Evolutionary conservation across 257 asterid species (phyloP).

Genomic region (Coffea canephora): DNA sequence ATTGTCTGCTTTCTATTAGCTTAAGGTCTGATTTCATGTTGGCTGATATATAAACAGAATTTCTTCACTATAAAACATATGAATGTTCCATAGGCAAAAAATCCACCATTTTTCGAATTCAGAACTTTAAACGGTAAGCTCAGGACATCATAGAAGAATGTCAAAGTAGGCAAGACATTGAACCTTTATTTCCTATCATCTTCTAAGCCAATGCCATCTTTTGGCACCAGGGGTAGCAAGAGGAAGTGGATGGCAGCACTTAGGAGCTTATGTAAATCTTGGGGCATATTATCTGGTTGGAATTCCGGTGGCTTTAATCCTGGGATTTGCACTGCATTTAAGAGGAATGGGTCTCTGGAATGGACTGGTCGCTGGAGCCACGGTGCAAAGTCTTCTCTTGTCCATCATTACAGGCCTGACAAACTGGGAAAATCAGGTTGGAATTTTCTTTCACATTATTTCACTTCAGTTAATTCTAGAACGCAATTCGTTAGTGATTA

Average conservation of each 20-base stretch:
- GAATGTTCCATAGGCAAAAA: too few relatives aligned
- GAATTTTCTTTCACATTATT: not conserved
- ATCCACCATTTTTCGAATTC: too few relatives aligned
- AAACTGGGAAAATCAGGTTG: conserved; percentile 75
- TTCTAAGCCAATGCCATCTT: not conserved
- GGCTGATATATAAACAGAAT: too few relatives aligned
- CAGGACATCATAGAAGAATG: too few relatives aligned
- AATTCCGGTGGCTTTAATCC: conserved; percentile 56
- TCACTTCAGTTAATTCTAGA: not conserved
- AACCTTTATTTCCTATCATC: not conserved
- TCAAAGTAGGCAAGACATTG: not conserved
- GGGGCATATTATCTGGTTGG: conserved; percentile 79
- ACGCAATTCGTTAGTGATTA: not conserved
- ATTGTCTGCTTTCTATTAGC: too few relatives aligned
- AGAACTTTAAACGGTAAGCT: too few relatives aligned
- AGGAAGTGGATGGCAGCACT: conserved; percentile 87
- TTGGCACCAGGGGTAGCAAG: conserved; percentile 59
- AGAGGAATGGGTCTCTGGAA: conserved; percentile 70
- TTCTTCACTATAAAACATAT: too few relatives aligned
- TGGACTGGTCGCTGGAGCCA: conserved; percentile 66
- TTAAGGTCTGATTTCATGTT: too few relatives aligned
- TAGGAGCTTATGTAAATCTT: conserved; percentile 81
- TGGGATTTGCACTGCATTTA: conserved; percentile 57
- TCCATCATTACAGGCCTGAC: conserved; percentile 52
- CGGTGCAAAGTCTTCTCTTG: conserved; percentile 47